Base-by-base conservation (phyloP, 1,284 basidiomycete genomes). In the Sparassis latifolia region DNA sequence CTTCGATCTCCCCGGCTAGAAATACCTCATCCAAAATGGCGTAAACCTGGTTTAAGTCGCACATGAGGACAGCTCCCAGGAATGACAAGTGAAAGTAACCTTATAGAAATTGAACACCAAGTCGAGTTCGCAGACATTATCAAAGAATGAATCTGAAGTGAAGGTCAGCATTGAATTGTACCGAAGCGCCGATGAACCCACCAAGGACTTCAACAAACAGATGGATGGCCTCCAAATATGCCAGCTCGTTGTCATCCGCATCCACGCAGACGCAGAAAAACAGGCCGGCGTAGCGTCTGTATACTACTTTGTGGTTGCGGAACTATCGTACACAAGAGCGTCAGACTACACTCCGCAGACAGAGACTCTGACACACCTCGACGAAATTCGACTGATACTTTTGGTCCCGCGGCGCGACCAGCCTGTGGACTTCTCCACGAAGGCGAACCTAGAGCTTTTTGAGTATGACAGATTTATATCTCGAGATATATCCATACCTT, bases 81-180 rank as follows among this genome's bases (percentile, higher is more conserved):
- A 5, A 33, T 40, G 10, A 32, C 28, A 28, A 32, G 10, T 10
- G 1, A 40, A n/a, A 44, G 1, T 32, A 32, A 87, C 93, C 77
- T 98, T 97, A 74, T 98, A 98, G 69, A 99, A 99, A 64, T 97
- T 97, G 76, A 98, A 99, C 2, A 99, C 96, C 2, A 99, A 79
- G 64, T 99, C 86, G 20, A 98, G 78, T 69, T 98, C 95, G 72
- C 95, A 97, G 0, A 99, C 96, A 62, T 97, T 97, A 66, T 96
- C 92, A 65, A 99, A 99, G 74, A 97, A 98, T 0, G 93, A 86
- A 65, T 98, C 95, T 95, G 55, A 29, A 28, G 30, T 1, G 20
- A 20, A 20, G 20, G 20, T 20, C 20, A 20, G 20, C 20, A 20
- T 20, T 20, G 20, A 20, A 20, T 20, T 20, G 20, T 20, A 20